These are phyloP conservation scores for Blastocystis sp. DNA, from an alignment of 352 stramenopile species.

Conservation along the genomic window DNA sequence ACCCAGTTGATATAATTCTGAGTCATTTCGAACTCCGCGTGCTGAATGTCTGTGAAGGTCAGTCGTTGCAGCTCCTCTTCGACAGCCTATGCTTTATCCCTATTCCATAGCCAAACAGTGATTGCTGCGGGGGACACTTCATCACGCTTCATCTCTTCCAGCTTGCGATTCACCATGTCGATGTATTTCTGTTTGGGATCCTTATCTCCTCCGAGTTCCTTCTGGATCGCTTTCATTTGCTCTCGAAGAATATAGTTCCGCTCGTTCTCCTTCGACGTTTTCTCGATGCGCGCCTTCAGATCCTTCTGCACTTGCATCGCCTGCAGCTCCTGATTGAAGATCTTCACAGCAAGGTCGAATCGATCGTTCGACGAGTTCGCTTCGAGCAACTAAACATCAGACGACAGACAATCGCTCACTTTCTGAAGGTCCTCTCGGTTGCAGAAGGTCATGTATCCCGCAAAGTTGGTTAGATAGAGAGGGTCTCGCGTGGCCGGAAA, in stretches of 20 bases:
- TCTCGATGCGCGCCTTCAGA: conserved; percentile 85
- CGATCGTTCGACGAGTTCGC: conserved; percentile 64
- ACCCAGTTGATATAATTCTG: conserved; percentile 97
- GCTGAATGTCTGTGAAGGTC: conserved; percentile 92
- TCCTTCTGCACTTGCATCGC: conserved; percentile 90
- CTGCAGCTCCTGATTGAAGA: conserved; percentile 92
- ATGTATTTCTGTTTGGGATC: conserved; percentile 96
- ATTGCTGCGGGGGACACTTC: conserved; percentile 60
- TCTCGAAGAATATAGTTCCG: conserved; percentile 95
- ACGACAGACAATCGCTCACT: background rate
- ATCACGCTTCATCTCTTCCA: conserved; percentile 65
- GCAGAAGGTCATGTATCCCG: conserved; percentile 81
- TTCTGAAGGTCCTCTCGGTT: conserved; percentile 80
- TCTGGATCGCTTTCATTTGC: conserved; percentile 98
- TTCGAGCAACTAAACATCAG: background rate
- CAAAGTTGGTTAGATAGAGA: conserved; percentile 95
- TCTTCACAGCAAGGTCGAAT: conserved; percentile 86
- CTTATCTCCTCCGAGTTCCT: conserved; percentile 95
- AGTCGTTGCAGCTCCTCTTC: conserved; percentile 95
- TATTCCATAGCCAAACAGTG: background rate
- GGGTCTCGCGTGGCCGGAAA: conserved; percentile 87
- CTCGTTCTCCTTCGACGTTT: conserved; percentile 90
- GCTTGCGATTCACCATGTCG: conserved; percentile 84
- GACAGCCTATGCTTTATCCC: conserved; percentile 74
- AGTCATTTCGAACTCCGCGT: conserved; percentile 94